Percentiles rank a stretch among this genome's conserved stretches.
These are phyloP conservation scores for Colletotrichum sp. DNA, from an alignment of 2,329 filamentous ascomycete genomes.

Conservation along the genomic window DNA sequence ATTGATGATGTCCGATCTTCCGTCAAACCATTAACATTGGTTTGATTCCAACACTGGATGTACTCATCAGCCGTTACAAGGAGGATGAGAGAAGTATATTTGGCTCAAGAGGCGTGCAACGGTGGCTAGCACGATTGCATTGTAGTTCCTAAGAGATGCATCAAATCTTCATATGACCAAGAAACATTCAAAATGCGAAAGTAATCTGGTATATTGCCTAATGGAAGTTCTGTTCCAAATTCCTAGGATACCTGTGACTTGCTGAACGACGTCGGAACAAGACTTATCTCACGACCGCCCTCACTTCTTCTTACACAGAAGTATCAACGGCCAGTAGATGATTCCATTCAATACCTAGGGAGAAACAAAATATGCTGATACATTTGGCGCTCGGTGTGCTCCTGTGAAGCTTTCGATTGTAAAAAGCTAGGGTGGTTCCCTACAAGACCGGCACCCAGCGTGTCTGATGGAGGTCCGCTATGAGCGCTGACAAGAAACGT, in stretches of 20 bases:
- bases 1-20: not conserved
- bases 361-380: not conserved
- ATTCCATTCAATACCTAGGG: not conserved
- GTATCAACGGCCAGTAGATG: not conserved
- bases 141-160: not conserved
- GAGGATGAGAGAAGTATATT: not conserved
- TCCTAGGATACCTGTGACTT: not conserved
- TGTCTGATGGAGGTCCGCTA: not conserved
- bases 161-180: not conserved
- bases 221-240: not conserved
- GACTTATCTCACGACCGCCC: not conserved
- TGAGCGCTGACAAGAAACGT: not conserved
- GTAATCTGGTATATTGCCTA: not conserved
- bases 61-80: no score
- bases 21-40: not conserved
- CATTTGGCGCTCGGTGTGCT: not conserved
- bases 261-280: not conserved
- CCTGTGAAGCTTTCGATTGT: not conserved
- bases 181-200: not conserved
- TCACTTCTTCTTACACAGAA: not conserved
- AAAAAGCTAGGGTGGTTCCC: not conserved
- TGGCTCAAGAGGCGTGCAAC: not conserved
- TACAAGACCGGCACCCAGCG: not conserved
- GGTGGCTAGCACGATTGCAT: accelerated
- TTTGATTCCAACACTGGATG: no score